Conservation (phyloP, 1,284 basidiomycete species). For the Ganoderma sinense region DNA sequence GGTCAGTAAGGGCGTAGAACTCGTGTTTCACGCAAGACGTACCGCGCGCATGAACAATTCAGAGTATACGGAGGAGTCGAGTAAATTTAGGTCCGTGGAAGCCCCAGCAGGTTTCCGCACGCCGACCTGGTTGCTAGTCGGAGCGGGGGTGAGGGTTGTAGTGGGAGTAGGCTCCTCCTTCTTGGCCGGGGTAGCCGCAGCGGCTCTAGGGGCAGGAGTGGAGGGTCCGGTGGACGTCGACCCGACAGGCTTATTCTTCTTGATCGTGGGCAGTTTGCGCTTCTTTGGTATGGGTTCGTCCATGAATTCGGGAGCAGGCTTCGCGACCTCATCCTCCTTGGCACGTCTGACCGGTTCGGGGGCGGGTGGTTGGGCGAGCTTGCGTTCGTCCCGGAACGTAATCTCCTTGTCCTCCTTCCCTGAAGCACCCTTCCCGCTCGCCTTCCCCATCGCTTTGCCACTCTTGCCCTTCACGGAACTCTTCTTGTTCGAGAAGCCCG, state of each 20-base stretch:
- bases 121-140: conserved; percentile 31
- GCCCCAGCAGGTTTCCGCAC: conserved; percentile 47
- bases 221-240: conserved; percentile 40
- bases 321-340: conserved; percentile 16
- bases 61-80: conserved; percentile 66
- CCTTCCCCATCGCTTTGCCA: conserved; percentile 30
- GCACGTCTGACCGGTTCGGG: conserved; percentile 3
- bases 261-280: conserved; percentile 74
- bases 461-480: conserved; percentile 20
- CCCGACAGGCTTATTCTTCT: conserved; percentile 65
- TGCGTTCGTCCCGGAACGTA: conserved; percentile 50
- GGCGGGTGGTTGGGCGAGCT: conserved; percentile 25
- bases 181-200: conserved; percentile 30
- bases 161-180: conserved; percentile 27
- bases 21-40: conserved; percentile 33
- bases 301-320: conserved; percentile 14
- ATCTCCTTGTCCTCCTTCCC: conserved; percentile 43
- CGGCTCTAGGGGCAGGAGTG: conserved; percentile 37
- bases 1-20: neutral
- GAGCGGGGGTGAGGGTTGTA: conserved; percentile 28
- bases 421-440: conserved; percentile 26
- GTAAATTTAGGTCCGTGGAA: conserved; percentile 69
- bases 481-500: conserved; percentile 25
- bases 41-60: conserved; percentile 70
- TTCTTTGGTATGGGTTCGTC: conserved; percentile 53